Evolutionary conservation across 345 rosid genomes (phyloP).

Genomic region (Rhodamnia argentea): DNA sequence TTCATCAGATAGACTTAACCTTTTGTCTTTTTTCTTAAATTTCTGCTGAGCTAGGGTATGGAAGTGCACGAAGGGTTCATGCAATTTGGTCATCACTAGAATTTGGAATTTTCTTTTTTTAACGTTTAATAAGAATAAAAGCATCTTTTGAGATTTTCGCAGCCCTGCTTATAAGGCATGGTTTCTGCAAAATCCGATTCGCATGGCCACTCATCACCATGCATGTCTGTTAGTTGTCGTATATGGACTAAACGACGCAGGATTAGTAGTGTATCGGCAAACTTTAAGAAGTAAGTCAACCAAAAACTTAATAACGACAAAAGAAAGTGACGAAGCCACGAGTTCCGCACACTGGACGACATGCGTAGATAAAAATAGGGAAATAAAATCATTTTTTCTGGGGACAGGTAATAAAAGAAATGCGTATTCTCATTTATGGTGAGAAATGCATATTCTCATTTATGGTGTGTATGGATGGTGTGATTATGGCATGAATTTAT

Average conservation of each 20-base stretch:
- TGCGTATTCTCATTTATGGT: neutral
- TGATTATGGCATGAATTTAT: neutral
- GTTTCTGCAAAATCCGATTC: neutral
- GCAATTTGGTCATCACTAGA: neutral
- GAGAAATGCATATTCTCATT: neutral
- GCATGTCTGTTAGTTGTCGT: neutral
- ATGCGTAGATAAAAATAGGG: neutral
- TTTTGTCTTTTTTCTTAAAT: neutral
- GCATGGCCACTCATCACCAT: neutral
- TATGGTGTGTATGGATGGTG: neutral
- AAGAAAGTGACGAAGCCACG: neutral
- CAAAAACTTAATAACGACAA: neutral
- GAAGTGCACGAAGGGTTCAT: neutral
- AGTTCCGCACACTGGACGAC: neutral
- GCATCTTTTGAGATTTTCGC: neutral
- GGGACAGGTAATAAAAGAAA: neutral
- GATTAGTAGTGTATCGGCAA: neutral
- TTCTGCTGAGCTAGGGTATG: neutral
- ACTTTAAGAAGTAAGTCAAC: neutral
- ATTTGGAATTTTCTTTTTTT: neutral
- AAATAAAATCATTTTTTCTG: neutral
- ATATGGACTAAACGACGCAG: neutral
- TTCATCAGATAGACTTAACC: neutral
- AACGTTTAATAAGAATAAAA: neutral
- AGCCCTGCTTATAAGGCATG: neutral